Evolutionary conservation across 495 filamentous ascomycete species (phyloP).

Genomic region (Apiosordaria backusii): DNA sequence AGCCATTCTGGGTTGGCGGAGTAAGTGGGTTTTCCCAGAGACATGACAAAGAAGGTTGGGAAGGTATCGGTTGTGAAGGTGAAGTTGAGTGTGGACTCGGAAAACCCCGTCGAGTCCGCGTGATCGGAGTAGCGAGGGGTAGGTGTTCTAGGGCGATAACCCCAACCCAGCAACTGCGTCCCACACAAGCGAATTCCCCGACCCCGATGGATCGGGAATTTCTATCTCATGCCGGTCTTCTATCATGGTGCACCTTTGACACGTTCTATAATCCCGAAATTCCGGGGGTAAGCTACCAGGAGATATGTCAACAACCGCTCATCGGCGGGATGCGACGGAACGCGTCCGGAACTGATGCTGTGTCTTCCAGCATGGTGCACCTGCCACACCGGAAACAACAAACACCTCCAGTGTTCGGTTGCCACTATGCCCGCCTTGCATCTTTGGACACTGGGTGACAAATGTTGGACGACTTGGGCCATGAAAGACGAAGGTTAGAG

Average conservation of each 20-base stretch:
- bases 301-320: too few relatives aligned
- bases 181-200: background rate
- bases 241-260: background rate
- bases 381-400: background rate
- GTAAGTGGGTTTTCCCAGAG: background rate
- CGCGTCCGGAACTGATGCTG: too few relatives aligned
- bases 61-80: background rate
- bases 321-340: too few relatives aligned
- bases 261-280: too few relatives aligned
- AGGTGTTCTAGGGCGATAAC: background rate
- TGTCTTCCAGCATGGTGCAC: background rate
- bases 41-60: background rate
- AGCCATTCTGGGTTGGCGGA: background rate
- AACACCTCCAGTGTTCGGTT: background rate
- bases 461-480: background rate
- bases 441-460: background rate
- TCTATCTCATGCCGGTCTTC: background rate
- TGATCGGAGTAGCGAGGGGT: background rate
- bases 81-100: too few relatives aligned
- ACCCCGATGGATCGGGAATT: background rate
- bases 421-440: background rate
- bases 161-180: background rate
- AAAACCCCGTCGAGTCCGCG: too few relatives aligned
- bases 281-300: too few relatives aligned
- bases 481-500: background rate